phyloP scores from a whole-genome alignment of 441 rosid species.

The Pelargonium australe region DNA sequence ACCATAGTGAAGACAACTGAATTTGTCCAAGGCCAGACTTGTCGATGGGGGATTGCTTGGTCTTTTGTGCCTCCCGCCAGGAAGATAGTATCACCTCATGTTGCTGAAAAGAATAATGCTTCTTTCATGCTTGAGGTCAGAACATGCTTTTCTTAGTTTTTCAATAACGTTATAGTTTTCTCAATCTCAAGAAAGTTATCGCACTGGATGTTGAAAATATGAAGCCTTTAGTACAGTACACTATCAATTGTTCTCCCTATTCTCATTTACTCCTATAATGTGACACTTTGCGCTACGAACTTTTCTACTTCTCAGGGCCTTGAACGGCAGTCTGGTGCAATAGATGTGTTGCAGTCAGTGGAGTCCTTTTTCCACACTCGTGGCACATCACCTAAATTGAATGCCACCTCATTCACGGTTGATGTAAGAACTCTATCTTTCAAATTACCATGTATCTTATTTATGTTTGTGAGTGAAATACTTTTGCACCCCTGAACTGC shows the following conservation, averaged over 20 bases:
- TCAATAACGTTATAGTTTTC: neutral
- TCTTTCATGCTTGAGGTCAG: conserved; percentile 83
- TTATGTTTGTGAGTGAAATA: neutral
- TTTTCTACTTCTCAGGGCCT: conserved; percentile 47
- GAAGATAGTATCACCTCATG: conserved; percentile 50
- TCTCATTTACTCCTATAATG: neutral
- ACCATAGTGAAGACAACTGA: conserved; percentile 84
- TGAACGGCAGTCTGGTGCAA: conserved; percentile 63
- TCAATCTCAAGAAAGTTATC: conserved; percentile 2
- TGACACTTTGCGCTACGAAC: neutral
- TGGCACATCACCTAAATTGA: conserved; percentile 65
- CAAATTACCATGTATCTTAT: conserved; percentile 9
- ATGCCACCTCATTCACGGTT: conserved; percentile 46
- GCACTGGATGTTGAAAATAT: neutral
- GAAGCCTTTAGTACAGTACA: conserved; percentile 3
- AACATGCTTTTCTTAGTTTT: conserved; percentile 13
- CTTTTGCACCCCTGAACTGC: neutral
- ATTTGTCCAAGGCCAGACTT: conserved; percentile 85
- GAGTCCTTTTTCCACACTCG: conserved; percentile 48
- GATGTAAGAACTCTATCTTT: conserved; percentile 46
- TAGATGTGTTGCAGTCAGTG: conserved; percentile 56
- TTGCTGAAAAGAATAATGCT: conserved; percentile 33
- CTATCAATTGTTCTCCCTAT: neutral
- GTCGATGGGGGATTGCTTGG: conserved; percentile 97
- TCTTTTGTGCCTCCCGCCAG: conserved; percentile 60